Evolutionary conservation across 768 basidiomycete genomes (phyloP).

Genomic region (Pleurotus cornucopiae): DNA sequence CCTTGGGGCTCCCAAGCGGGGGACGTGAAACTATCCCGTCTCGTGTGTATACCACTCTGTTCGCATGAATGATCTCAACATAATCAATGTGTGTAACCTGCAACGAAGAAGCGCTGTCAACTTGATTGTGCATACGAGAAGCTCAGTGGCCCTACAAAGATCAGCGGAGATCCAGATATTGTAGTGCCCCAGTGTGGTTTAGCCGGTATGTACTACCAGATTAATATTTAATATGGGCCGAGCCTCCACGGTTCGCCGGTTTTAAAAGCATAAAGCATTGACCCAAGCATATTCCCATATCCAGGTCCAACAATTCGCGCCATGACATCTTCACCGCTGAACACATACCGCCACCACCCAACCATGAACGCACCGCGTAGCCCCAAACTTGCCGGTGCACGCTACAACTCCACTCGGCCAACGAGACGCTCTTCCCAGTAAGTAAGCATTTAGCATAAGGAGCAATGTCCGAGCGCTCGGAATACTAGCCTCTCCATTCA

Average conservation of each 20-base stretch:
- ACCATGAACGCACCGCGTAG: background rate
- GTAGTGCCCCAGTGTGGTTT: slow-evolving; percentile 8
- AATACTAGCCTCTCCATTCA: background rate
- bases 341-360: background rate
- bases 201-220: slow-evolving; percentile 7
- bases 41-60: background rate
- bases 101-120: background rate
- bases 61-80: background rate
- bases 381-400: background rate
- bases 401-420: background rate
- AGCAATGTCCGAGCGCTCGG: slow-evolving; percentile 1
- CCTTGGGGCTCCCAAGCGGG: background rate
- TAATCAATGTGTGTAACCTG: slow-evolving; percentile 1
- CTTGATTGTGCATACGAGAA: background rate
- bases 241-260: slow-evolving; percentile 7
- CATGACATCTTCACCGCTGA: slow-evolving; percentile 5
- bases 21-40: background rate
- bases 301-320: slow-evolving; percentile 3
- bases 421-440: slow-evolving; percentile 1
- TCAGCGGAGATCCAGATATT: slow-evolving; percentile 8
- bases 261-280: slow-evolving; percentile 10
- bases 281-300: slow-evolving; percentile 7
- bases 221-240: slow-evolving; percentile 9
- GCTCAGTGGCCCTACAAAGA: slow-evolving; percentile 6
- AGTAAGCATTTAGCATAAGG: background rate